Base-by-base conservation (phyloP, 1,139 yeast species). In the Debaryomyces singareniensis region DNA sequence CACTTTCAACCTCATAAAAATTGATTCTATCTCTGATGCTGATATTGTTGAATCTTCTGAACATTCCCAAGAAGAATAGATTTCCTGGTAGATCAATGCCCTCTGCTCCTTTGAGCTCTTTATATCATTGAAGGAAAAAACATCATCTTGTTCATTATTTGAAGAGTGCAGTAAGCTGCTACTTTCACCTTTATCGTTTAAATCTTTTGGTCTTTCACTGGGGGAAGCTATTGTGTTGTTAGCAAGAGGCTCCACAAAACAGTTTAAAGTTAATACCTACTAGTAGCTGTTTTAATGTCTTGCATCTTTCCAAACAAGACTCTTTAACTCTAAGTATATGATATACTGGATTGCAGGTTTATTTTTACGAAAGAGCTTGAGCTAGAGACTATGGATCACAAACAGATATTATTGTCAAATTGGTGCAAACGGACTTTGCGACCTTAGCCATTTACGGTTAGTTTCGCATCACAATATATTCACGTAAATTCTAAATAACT, bases 1-100 rank as follows among this genome's bases (percentile, higher is more conserved):
- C n/a, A 59, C 55, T 0, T 68, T 56, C 26, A 79, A 44, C 32
- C 66, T 69, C 23, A 67, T 57, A 43, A 79, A 77, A 5, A 78
- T 65, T 1, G 63, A 62, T 42, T 73, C 77, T 25, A 84, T 76
- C 26, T 75, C 75, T 31, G 58, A 64, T 16, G 52, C 43, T 12
- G 81, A 58, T 33, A 87, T 68, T 9, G 96, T 95, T 25, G 81
- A 39, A 2, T 37, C 47, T 3, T 51, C 51, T 1, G 53, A 51
- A 5, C 56, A 46, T 7, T 52, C 49, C 86, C 86, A 79, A 4
- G 78, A 57, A 0, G 85, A 83, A 43, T 75, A 78, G n/a, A n/a
- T n/a, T n/a, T n/a, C n/a, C n/a, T n/a, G n/a, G n/a, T n/a, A n/a
- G n/a, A n/a, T n/a, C n/a, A n/a, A n/a, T n/a, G n/a, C n/a, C n/a